Evolutionary conservation across 2,329 filamentous ascomycete genomes (phyloP).

Genomic region (Penicillium italicum): DNA sequence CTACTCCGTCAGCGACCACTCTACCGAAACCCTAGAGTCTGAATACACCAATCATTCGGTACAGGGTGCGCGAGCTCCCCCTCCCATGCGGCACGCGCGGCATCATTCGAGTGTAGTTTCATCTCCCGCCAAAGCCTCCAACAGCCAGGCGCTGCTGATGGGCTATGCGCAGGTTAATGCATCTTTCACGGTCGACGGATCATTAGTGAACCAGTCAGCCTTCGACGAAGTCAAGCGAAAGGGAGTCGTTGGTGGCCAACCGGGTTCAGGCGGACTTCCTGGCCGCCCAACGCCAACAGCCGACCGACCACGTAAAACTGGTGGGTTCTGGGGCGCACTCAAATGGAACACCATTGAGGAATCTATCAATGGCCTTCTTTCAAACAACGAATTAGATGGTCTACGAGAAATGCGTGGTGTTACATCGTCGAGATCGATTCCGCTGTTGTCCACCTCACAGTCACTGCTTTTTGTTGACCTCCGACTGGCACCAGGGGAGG

Average conservation of each 20-base stretch:
- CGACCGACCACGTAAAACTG: slow-evolving; percentile 57
- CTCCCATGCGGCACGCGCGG: slow-evolving; percentile 37
- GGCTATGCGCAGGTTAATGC: slow-evolving; percentile 93
- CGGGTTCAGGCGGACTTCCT: slow-evolving; percentile 69
- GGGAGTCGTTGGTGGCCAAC: slow-evolving; percentile 79
- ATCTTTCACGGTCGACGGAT: slow-evolving; percentile 86
- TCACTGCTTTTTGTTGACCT: slow-evolving; percentile 95
- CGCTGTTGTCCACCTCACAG: slow-evolving; percentile 89
- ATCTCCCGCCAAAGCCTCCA: slow-evolving; percentile 17
- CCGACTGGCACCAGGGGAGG: slow-evolving; percentile 81
- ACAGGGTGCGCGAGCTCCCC: slow-evolving; percentile 52
- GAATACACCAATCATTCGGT: slow-evolving; percentile 63
- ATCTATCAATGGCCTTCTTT: slow-evolving; percentile 83
- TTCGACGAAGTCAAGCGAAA: slow-evolving; percentile 97
- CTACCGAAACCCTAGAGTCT: slow-evolving; percentile 85
- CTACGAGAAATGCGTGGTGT: slow-evolving; percentile 93
- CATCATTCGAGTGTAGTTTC: slow-evolving; percentile 44
- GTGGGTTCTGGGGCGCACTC: slow-evolving; percentile 75
- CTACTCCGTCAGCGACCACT: slow-evolving; percentile 92
- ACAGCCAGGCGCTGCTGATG: slow-evolving; percentile 83
- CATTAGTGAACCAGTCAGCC: slow-evolving; percentile 78
- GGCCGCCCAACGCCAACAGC: slow-evolving; percentile 50
- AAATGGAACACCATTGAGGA: slow-evolving; percentile 86
- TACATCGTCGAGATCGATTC: slow-evolving; percentile 80
- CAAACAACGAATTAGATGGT: slow-evolving; percentile 80